Evolutionary conservation across 2,329 filamentous ascomycete species (phyloP).

Genomic region (Mycocentrospora acerina): DNA sequence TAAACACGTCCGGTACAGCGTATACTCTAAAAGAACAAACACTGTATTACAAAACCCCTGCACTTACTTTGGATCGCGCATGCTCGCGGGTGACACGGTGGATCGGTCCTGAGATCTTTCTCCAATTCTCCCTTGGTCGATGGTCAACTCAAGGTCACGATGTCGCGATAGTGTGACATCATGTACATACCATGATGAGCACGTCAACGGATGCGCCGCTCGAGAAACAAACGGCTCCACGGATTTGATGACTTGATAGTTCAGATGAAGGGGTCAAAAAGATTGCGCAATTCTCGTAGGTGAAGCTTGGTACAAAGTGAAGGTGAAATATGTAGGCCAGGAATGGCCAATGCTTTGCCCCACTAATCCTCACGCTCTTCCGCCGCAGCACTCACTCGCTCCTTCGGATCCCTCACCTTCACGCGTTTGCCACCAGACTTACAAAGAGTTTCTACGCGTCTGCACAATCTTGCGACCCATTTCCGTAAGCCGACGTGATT

Average conservation of each 20-base stretch:
- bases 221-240: too few species aligned
- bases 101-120: constrained; percentile 70
- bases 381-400: constrained; percentile 18
- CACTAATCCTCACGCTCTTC: constrained; percentile 30
- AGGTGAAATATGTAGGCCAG: constrained; percentile 11
- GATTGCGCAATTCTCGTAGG: not conserved
- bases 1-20: too few species aligned
- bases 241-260: too few species aligned
- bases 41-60: too few species aligned
- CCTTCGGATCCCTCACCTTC: constrained; percentile 15
- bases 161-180: constrained; percentile 21
- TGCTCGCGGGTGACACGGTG: constrained; percentile 83
- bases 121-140: constrained; percentile 54
- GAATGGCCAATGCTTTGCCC: constrained; percentile 25
- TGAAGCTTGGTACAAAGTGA: constrained; percentile 6
- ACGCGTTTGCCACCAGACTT: constrained; percentile 28
- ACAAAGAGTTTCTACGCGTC: constrained; percentile 18
- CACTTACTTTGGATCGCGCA: constrained; percentile 83
- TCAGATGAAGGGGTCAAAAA: too few species aligned
- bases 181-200: constrained; percentile 31
- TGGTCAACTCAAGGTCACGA: constrained; percentile 2
- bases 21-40: too few species aligned
- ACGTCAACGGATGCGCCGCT: constrained; percentile 13
- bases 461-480: constrained; percentile 6
- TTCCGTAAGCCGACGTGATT: constrained; percentile 14